phyloP scores from a whole-genome alignment of 129 eudicot species.

The Arctium lappa region DNA sequence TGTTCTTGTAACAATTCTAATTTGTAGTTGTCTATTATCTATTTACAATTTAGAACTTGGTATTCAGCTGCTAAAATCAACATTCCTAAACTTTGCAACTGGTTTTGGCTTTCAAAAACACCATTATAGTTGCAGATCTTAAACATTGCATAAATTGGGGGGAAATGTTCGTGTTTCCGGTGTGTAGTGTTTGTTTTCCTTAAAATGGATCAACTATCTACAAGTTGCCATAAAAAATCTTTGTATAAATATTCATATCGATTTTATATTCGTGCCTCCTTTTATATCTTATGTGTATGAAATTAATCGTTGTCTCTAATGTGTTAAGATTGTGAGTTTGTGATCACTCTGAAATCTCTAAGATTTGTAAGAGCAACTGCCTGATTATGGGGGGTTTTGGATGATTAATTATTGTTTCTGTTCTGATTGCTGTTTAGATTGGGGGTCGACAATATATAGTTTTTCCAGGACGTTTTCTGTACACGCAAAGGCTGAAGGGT shows the following conservation, averaged over 20 bases:
- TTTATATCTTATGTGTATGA: not conserved
- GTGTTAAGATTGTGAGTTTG: not conserved
- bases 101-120: not conserved
- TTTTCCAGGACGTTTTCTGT: slow-evolving; percentile 78
- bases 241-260: not conserved
- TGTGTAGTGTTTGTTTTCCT: not conserved
- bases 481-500: slow-evolving; percentile 85
- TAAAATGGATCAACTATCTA: not conserved
- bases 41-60: not conserved
- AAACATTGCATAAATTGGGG: not conserved
- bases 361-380: not conserved
- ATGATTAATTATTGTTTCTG: slow-evolving; percentile 2
- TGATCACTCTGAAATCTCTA: not conserved
- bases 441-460: slow-evolving; percentile 90
- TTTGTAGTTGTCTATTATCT: not conserved
- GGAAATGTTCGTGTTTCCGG: not conserved
- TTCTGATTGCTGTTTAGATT: slow-evolving; percentile 39
- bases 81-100: not conserved
- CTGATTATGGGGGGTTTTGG: not conserved
- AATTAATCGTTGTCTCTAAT: not conserved
- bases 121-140: not conserved
- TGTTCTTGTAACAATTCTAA: not conserved
- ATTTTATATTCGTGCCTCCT: not conserved
- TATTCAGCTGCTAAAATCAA: not conserved
- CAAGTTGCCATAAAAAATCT: not conserved